Percentiles rank a stretch among this genome's conserved stretches.
These are phyloP conservation scores for Termitomyces bulborhizus DNA, from an alignment of 768 basidiomycete species.

Conservation along the genomic window DNA sequence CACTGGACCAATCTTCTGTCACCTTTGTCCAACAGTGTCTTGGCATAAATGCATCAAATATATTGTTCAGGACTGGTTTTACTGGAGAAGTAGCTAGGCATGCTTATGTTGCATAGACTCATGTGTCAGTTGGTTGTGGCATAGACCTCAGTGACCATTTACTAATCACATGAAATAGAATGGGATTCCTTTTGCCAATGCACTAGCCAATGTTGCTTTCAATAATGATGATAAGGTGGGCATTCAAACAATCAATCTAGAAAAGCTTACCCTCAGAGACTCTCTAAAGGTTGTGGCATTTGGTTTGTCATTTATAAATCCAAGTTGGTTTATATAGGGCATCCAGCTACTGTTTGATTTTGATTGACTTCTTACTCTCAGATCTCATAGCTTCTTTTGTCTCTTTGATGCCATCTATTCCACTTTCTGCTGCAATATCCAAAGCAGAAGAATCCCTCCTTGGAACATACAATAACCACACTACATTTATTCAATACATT, in stretches of 20 bases:
- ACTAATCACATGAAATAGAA: constrained; percentile 4
- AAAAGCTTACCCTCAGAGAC: neutral
- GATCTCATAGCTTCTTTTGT: constrained; percentile 19
- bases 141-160: neutral
- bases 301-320: constrained; percentile 40
- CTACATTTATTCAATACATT: constrained; percentile 34
- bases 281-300: constrained; percentile 30
- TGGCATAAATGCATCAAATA: constrained; percentile 10
- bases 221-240: constrained; percentile 12
- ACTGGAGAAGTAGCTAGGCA: constrained; percentile 16
- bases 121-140: constrained; percentile 16
- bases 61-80: constrained; percentile 18
- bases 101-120: constrained; percentile 26
- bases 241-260: neutral
- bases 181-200: constrained; percentile 15
- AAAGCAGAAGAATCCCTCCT: constrained; percentile 29
- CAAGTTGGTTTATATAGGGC: constrained; percentile 21
- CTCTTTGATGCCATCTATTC: constrained; percentile 28
- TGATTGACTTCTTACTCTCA: neutral
- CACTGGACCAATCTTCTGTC: constrained; percentile 9
- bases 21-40: constrained; percentile 12
- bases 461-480: constrained; percentile 34
- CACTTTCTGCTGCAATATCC: constrained; percentile 27
- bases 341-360: neutral
- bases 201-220: constrained; percentile 16